Percentiles rank a stretch among this genome's conserved stretches.
phyloP scores from a whole-genome alignment of 108 stramenopile genomes.

The Fragilaria crotonensis region DNA sequence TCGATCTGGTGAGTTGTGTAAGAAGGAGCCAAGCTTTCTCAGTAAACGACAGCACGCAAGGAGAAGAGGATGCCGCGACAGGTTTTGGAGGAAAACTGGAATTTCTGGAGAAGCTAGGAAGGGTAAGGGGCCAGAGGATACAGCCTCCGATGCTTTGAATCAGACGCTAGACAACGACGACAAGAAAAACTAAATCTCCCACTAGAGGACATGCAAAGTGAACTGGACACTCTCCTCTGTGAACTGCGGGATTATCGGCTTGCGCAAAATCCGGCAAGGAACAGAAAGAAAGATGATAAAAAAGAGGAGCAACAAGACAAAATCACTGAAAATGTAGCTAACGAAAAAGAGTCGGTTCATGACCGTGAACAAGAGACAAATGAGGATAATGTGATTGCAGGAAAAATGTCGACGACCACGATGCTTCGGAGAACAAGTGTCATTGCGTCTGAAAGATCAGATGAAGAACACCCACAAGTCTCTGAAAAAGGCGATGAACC shows the following conservation, averaged over 20 bases:
- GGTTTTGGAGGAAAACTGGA: background rate
- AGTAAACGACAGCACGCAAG: background rate
- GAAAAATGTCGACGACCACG: background rate
- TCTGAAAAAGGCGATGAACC: background rate
- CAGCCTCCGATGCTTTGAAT: background rate
- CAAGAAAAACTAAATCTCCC: background rate
- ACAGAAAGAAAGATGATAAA: background rate
- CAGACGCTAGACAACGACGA: background rate
- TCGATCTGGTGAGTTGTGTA: no score
- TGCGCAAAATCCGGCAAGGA: background rate
- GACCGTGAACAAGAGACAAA: background rate
- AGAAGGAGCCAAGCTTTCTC: background rate
- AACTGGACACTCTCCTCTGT: background rate
- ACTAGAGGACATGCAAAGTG: background rate
- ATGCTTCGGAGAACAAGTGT: background rate
- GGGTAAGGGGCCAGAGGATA: background rate
- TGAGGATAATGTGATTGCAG: background rate
- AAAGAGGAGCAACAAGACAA: background rate
- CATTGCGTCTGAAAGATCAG: background rate
- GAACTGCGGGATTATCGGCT: background rate
- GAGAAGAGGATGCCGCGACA: background rate
- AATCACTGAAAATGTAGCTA: background rate
- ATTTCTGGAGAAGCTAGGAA: background rate
- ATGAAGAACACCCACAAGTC: background rate
- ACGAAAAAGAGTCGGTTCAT: background rate